A percentile compares a stretch with the other conserved stretches of the same genome.
Evolutionary conservation across 2,329 filamentous ascomycete species (phyloP).

Genomic region (Gyromitra esculenta): DNA sequence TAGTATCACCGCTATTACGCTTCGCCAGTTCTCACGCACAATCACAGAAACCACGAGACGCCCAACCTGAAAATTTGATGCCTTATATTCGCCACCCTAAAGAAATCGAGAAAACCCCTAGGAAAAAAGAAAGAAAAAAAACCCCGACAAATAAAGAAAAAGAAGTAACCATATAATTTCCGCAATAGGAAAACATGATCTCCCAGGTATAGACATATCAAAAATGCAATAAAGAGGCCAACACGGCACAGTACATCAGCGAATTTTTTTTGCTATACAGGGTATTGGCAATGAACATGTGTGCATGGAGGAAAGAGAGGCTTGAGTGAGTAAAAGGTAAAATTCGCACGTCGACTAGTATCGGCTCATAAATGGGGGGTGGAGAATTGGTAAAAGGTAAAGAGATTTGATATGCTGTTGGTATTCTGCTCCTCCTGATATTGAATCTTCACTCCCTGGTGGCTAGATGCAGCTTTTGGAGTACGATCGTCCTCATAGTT

Average conservation of each 20-base stretch:
- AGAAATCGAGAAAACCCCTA: too few species aligned
- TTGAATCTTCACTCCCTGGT: slow-evolving; percentile 1
- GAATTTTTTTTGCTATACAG: not conserved
- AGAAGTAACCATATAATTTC: not conserved
- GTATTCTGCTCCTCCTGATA: not conserved
- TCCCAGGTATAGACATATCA: not conserved
- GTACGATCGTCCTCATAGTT: slow-evolving; percentile 16
- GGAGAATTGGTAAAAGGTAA: not conserved
- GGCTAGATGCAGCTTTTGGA: slow-evolving; percentile 31
- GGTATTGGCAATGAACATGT: not conserved
- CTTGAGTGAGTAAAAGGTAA: not conserved
- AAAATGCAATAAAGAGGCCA: not conserved
- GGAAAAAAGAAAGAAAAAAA: not conserved
- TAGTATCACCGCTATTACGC: too few species aligned
- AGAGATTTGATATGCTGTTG: not conserved
- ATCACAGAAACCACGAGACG: too few species aligned
- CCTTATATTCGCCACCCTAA: too few species aligned
- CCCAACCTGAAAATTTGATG: too few species aligned
- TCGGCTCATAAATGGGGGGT: not conserved
- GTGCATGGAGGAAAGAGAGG: not conserved
- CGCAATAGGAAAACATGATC: not conserved
- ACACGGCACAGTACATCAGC: not conserved
- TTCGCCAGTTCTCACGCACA: too few species aligned
- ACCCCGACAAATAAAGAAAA: not conserved
- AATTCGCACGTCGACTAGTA: not conserved